phyloP scores from a whole-genome alignment of 768 basidiomycete species.

The Fomitopsis pulvina region DNA sequence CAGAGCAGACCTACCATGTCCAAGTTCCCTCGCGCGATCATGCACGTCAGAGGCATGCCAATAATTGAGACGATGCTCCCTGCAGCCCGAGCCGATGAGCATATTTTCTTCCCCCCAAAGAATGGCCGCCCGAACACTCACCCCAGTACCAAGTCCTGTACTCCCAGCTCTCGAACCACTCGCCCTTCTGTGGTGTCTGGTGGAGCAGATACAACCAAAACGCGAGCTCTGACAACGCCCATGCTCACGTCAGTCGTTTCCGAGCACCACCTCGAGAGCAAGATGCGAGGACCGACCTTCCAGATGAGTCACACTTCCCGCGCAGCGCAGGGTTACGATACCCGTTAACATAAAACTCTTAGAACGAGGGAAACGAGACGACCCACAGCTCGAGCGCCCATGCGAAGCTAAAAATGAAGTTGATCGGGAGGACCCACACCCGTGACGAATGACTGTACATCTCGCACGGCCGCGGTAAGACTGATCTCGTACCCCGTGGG shows the following conservation, averaged over 20 bases:
- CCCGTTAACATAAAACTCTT: neutral
- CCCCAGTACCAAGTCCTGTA: conserved; percentile 67
- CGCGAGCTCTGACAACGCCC: conserved; percentile 45
- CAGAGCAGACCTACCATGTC: conserved; percentile 42
- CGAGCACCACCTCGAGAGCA: neutral
- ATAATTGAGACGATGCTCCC: conserved; percentile 59
- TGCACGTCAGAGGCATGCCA: conserved; percentile 66
- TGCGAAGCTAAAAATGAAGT: conserved; percentile 62
- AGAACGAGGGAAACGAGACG: neutral
- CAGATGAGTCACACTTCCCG: conserved; percentile 63
- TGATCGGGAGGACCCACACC: conserved; percentile 59
- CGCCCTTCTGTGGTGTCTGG: conserved; percentile 61
- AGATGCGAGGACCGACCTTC: conserved; percentile 45
- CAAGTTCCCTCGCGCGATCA: conserved; percentile 51
- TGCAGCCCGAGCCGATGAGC: conserved; percentile 16
- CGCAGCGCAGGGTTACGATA: too few species aligned
- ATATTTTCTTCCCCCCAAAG: neutral
- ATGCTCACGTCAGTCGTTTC: neutral
- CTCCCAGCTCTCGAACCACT: conserved; percentile 81
- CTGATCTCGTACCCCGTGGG: conserved; percentile 1
- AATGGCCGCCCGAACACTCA: conserved; percentile 23
- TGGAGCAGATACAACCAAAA: conserved; percentile 83
- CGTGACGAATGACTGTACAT: conserved; percentile 41
- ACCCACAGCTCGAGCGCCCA: conserved; percentile 78
- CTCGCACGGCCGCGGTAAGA: conserved; percentile 49